Percentiles rank a stretch among this genome's conserved stretches.
Conservation (phyloP, 495 filamentous ascomycete genomes). For the Trichocladium uniseriatum region DNA sequence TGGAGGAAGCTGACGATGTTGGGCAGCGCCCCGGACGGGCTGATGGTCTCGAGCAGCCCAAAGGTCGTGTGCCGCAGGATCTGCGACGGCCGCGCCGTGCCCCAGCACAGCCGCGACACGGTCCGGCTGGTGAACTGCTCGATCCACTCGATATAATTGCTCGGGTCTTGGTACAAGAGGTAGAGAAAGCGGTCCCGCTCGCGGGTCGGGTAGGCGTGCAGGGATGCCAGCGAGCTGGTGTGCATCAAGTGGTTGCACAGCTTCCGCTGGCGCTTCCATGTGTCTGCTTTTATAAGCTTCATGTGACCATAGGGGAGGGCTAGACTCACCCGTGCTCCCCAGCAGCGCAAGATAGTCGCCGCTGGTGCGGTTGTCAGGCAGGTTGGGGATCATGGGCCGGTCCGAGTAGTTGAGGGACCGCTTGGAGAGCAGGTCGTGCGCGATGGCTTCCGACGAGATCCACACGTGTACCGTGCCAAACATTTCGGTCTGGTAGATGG, state of each 20-base stretch:
- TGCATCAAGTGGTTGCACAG: slow-evolving; percentile 50
- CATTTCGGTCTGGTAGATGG: slow-evolving; percentile 51
- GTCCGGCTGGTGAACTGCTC: slow-evolving; percentile 53
- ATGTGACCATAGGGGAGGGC: too few species aligned
- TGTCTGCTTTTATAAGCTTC: slow-evolving; percentile 35
- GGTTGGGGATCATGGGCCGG: slow-evolving; percentile 46
- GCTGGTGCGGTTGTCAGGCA: slow-evolving; percentile 46
- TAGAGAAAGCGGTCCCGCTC: slow-evolving; percentile 49
- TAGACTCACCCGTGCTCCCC: slow-evolving; percentile 38
- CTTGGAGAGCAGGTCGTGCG: slow-evolving; percentile 51
- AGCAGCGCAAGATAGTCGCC: slow-evolving; percentile 48
- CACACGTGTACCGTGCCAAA: slow-evolving; percentile 50
- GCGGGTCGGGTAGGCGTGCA: slow-evolving; percentile 43
- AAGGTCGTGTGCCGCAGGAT: slow-evolving; percentile 46
- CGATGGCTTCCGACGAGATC: slow-evolving; percentile 48
- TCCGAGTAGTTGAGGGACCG: slow-evolving; percentile 52
- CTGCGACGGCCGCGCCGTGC: slow-evolving; percentile 37
- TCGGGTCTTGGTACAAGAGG: slow-evolving; percentile 29
- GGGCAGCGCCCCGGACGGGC: slow-evolving; percentile 47
- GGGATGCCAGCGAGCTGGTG: slow-evolving; percentile 30
- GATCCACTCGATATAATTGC: slow-evolving; percentile 44
- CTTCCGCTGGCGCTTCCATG: slow-evolving; percentile 49
- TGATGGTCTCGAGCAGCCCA: slow-evolving; percentile 50
- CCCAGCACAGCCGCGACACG: slow-evolving; percentile 51
- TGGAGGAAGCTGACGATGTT: slow-evolving; percentile 39